Conservation (phyloP, 345 rosid genomes). For the Reutealis trisperma region DNA sequence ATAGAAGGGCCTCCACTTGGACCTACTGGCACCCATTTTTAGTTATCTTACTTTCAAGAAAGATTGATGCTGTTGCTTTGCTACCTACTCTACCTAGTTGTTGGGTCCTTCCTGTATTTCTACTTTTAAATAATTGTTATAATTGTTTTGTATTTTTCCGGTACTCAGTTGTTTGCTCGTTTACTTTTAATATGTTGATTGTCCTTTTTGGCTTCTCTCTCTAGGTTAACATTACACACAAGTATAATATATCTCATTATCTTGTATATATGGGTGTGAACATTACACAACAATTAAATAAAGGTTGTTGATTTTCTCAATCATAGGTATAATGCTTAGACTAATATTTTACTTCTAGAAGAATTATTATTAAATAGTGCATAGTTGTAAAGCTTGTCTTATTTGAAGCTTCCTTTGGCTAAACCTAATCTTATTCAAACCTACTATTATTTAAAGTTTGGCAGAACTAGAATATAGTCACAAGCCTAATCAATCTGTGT, state of each 20-base stretch:
- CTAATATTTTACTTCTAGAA: too few species aligned
- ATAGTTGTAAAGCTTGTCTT: neutral
- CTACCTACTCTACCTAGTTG: slow-evolving; percentile 2
- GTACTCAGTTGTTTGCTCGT: neutral
- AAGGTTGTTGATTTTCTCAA: neutral
- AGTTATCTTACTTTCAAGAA: slow-evolving; percentile 22
- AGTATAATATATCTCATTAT: neutral
- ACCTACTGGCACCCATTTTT: slow-evolving; percentile 17
- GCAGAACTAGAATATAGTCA: neutral
- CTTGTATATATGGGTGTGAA: neutral
- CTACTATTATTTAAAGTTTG: neutral
- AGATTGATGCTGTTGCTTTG: slow-evolving; percentile 21
- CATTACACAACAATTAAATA: neutral
- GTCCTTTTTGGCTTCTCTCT: neutral
- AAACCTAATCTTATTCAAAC: neutral
- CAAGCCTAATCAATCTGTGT: neutral
- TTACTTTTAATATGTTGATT: neutral
- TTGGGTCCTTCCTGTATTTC: slow-evolving; percentile 17
- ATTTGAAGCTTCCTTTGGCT: neutral
- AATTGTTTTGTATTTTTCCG: slow-evolving; percentile 4
- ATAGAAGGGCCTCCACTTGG: slow-evolving; percentile 19
- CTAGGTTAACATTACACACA: neutral
- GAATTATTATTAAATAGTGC: neutral
- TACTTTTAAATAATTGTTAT: slow-evolving; percentile 5
- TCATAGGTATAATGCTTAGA: neutral